Evolutionary conservation across 208 protist genomes (phyloP).

Genomic region (Acanthamoeba sp.): DNA sequence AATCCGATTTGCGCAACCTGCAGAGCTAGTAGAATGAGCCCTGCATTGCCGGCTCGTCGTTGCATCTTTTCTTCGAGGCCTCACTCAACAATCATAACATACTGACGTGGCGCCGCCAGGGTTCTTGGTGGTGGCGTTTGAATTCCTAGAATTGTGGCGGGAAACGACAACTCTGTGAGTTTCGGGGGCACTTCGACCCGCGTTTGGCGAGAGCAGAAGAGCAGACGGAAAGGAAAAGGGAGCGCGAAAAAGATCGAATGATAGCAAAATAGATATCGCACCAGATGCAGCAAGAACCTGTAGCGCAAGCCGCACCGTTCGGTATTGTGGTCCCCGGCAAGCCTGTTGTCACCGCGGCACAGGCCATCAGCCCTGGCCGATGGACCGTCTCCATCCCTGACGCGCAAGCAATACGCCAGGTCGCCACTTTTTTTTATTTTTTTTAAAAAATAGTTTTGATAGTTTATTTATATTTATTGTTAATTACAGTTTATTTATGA

Average conservation of each 20-base stretch:
- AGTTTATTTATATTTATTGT: slow-evolving; percentile 18
- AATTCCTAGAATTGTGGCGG: neutral
- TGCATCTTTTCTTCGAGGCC: neutral
- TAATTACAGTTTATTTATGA: neutral
- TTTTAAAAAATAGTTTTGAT: slow-evolving; percentile 1
- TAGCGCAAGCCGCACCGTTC: slow-evolving; percentile 2
- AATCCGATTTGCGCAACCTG: slow-evolving; percentile 57
- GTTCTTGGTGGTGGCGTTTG: neutral
- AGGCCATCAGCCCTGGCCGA: neutral
- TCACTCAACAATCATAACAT: no score
- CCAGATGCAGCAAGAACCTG: neutral
- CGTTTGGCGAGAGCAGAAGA: no score
- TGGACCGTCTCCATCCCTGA: slow-evolving; percentile 24
- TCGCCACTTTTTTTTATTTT: neutral
- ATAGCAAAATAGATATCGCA: neutral
- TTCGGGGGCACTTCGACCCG: no score
- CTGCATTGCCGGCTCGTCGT: neutral
- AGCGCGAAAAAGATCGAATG: no score
- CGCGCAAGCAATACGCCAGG: neutral
- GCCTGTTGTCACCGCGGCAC: neutral
- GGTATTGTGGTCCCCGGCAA: slow-evolving; percentile 45
- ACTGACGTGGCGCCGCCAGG: neutral
- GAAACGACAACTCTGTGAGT: no score
- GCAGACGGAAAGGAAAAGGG: no score
- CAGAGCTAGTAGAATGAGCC: slow-evolving; percentile 15